Evolutionary conservation across 345 rosid species (phyloP), one percentile per base, ranked within the genome.

Genomic region (Dipteronia dyeriana): DNA sequence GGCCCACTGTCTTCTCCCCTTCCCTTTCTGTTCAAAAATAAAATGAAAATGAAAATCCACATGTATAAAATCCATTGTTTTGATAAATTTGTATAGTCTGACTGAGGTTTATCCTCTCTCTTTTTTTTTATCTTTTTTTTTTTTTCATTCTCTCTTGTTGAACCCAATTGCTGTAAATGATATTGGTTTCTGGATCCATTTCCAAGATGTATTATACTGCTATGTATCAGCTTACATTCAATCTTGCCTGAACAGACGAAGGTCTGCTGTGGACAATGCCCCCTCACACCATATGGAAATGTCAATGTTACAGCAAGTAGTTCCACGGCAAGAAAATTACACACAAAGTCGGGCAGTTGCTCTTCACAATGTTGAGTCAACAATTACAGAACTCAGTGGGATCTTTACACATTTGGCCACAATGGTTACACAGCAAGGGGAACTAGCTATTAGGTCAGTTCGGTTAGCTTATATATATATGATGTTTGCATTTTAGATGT

Each of bases 381-480:
- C 96, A 60, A 93, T 95, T 70, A 78, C 97, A 76, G 98, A 93
- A 86, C 98, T 93, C 3, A 74, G 99, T 43, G 96, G 97, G 66
- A 93, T 91, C 82, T 95, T 93, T 82, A 91, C 97, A 0, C 93
- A 90, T 84, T 83, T 93, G 80, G 98, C 99, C 73, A 91, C 93
- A 16, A 91, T 93, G 98, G 98, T 95, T 73, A 89, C 96, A 23
- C 91, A 93, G 71, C 98, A 90, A 51, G 99, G 97, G 51, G 96
- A 91, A 84, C 88, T 93, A 75, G 98, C 98, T 68, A 93, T 93
- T 84, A 90, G 96, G 96, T 91, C 49, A 49, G 74, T 62, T 68
- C n/a, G 17, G 29, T 70, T 53, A 69, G 20, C 56, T 79, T 26
- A 29, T 23, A 54, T 84, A 54, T 20, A 53, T 16, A 57, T 39